phyloP scores from a whole-genome alignment of 805 yeast genomes.

The Metschnikowia anglica region DNA sequence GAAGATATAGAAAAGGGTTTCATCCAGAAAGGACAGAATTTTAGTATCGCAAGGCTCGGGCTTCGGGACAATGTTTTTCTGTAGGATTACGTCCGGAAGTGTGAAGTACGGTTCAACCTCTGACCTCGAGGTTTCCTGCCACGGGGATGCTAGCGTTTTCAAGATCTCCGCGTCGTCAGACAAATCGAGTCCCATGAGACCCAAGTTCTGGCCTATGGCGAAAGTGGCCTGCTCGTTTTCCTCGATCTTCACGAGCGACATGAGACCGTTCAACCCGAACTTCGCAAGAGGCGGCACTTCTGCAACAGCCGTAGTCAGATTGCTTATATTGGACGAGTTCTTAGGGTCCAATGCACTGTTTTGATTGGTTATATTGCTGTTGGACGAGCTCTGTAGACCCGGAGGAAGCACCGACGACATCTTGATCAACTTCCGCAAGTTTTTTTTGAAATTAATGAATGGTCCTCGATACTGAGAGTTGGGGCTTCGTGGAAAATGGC shows the following conservation, averaged over 20 bases:
- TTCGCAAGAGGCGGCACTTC: constrained; percentile 48
- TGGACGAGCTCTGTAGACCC: constrained; percentile 16
- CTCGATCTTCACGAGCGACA: constrained; percentile 60
- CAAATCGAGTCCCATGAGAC: constrained; percentile 63
- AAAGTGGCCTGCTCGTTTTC: constrained; percentile 60
- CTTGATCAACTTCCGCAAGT: background rate
- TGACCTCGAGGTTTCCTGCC: constrained; percentile 89
- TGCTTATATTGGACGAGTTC: background rate
- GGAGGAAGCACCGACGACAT: constrained; percentile 21
- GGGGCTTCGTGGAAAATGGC: too few species aligned
- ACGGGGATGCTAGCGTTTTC: constrained; percentile 80
- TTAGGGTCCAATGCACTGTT: background rate
- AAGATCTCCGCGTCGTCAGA: constrained; percentile 49
- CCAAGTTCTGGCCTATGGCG: constrained; percentile 74
- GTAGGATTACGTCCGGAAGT: constrained; percentile 51
- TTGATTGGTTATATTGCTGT: background rate
- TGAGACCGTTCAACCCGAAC: constrained; percentile 67
- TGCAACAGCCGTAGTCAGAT: constrained; percentile 1
- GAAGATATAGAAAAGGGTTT: constrained; percentile 88
- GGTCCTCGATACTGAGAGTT: too few species aligned
- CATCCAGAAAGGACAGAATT: constrained; percentile 72
- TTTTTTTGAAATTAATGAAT: background rate
- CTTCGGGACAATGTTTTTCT: constrained; percentile 34
- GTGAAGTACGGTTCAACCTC: constrained; percentile 84
- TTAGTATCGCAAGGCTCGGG: constrained; percentile 49